Percentiles rank a stretch among this genome's conserved stretches.
Conservation (phyloP, 768 basidiomycete species). For the Phaffia australis region DNA sequence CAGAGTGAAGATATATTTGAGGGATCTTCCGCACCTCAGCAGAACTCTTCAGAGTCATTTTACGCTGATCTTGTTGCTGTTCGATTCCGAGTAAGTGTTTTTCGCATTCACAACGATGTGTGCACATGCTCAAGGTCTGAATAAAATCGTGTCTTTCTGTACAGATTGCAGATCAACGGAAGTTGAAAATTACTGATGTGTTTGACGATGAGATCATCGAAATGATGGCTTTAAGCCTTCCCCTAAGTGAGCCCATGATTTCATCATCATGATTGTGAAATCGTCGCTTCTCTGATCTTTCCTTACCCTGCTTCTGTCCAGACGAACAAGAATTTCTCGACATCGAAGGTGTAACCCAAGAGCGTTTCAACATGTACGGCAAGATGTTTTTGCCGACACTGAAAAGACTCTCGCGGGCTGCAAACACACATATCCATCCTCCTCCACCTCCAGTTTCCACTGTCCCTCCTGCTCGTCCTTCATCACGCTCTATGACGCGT, state of each 20-base stretch:
- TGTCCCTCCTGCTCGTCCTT: no score
- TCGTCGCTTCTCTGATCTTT: no score
- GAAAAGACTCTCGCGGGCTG: no score
- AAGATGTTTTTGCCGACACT: no score
- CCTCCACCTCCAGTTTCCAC: no score
- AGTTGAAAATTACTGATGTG: conserved; percentile 1
- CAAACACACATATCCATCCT: no score
- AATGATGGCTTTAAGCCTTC: conserved; percentile 33
- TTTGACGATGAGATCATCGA: conserved; percentile 31
- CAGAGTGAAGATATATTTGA: not conserved
- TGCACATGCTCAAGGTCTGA: not conserved
- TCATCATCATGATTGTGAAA: not conserved
- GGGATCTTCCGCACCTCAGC: not conserved
- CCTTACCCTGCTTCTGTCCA: no score
- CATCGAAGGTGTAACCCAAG: no score
- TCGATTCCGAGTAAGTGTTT: not conserved
- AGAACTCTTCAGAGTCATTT: not conserved
- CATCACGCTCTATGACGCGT: no score
- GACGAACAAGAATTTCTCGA: no score
- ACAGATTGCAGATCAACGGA: not conserved
- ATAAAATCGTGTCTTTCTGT: not conserved
- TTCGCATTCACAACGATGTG: not conserved
- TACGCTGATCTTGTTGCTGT: not conserved
- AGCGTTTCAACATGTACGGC: no score
- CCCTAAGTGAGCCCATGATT: conserved; percentile 29